A percentile compares a stretch with the other conserved stretches of the same genome.
phyloP scores from a whole-genome alignment of 179 eudicot species.

The Nepenthes alata region DNA sequence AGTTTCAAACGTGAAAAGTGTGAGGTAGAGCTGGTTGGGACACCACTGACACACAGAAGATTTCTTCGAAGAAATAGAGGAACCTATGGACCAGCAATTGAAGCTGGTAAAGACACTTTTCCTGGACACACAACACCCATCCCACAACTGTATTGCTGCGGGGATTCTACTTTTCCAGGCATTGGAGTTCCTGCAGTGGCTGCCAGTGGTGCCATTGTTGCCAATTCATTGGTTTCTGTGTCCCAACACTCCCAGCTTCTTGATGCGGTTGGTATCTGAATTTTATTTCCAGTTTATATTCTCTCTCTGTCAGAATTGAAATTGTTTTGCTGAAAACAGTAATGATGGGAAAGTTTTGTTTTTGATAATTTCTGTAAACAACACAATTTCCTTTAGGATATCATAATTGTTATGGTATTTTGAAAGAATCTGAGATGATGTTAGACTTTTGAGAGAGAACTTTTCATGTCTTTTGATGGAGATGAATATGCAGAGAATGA shows the following conservation, averaged over 20 bases:
- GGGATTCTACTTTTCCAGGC: conserved; percentile 93
- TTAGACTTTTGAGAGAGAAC: too few relatives aligned
- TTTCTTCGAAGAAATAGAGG: conserved; percentile 79
- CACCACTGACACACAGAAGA: conserved; percentile 78
- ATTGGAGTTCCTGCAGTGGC: conserved; percentile 99
- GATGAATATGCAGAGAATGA: too few relatives aligned
- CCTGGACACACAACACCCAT: conserved; percentile 83
- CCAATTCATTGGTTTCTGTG: conserved; percentile 81
- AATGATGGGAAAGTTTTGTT: too few relatives aligned
- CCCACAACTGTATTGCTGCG: conserved; percentile 75
- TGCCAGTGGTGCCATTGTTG: conserved; percentile 98
- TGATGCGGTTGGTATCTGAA: conserved; percentile 70
- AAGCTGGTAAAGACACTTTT: conserved; percentile 68
- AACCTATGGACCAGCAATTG: conserved; percentile 87
- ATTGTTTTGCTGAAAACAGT: too few relatives aligned
- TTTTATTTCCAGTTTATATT: neutral
- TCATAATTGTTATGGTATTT: too few relatives aligned
- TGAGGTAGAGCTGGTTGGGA: conserved; percentile 75
- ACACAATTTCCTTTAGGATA: too few relatives aligned
- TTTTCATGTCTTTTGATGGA: too few relatives aligned
- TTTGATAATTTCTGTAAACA: too few relatives aligned
- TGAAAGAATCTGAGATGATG: too few relatives aligned
- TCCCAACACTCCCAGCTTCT: conserved; percentile 82
- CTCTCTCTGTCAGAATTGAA: too few relatives aligned
- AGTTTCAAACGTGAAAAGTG: conserved; percentile 71